These are phyloP conservation scores for Platanus orientalis DNA, from an alignment of 164 flowering plant genomes.

Conservation along the genomic window DNA sequence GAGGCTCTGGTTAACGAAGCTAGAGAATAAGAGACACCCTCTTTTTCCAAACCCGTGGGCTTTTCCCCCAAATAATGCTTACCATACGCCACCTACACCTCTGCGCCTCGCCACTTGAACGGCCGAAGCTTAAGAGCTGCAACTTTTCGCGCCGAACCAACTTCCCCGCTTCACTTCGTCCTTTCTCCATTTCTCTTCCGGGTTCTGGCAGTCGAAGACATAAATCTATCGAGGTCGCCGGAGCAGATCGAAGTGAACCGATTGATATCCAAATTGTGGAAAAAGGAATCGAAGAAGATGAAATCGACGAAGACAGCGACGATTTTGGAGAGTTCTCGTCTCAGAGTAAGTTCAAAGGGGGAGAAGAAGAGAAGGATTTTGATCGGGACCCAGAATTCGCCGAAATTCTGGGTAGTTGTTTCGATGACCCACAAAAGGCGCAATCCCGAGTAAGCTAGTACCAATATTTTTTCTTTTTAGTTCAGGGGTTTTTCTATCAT, in stretches of 20 bases:
- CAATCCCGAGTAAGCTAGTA: constrained; percentile 41
- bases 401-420: constrained; percentile 60
- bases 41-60: too few relatives aligned
- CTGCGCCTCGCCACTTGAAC: constrained; percentile 10
- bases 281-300: constrained; percentile 14
- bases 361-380: constrained; percentile 50
- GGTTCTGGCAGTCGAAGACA: too few relatives aligned
- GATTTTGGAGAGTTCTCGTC: constrained; percentile 21
- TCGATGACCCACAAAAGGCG: constrained; percentile 75
- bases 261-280: constrained; percentile 4
- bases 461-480: not conserved
- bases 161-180: constrained; percentile 7
- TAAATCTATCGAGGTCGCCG: not conserved
- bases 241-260: constrained; percentile 9
- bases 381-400: constrained; percentile 88
- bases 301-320: constrained; percentile 14
- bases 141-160: constrained; percentile 1
- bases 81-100: constrained; percentile 23
- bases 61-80: too few relatives aligned
- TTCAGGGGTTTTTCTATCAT: too few relatives aligned
- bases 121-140: constrained; percentile 1
- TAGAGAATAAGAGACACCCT: too few relatives aligned
- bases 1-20: too few relatives aligned
- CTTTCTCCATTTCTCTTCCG: too few relatives aligned
- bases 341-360: constrained; percentile 25